Conservation (phyloP, 345 rosid genomes). For the Populus simonii region DNA sequence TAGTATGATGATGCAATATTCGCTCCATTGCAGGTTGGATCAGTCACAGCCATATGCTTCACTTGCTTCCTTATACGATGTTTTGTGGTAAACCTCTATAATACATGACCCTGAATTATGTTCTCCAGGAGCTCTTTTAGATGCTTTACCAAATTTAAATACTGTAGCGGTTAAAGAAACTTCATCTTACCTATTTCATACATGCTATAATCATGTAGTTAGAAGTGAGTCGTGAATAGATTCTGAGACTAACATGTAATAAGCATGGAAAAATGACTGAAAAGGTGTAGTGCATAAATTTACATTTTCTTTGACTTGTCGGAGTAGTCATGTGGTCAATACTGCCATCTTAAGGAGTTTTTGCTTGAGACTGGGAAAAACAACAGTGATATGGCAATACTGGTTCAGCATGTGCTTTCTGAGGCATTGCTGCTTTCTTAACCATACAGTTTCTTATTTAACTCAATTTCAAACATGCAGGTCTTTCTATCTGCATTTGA, state of each 20-base stretch:
- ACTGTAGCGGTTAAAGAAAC: not conserved
- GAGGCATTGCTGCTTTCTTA: not conserved
- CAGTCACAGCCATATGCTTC: slow-evolving; percentile 94
- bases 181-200: not conserved
- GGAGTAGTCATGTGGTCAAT: not conserved
- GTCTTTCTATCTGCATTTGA: slow-evolving; percentile 80
- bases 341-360: not conserved
- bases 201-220: not conserved
- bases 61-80: slow-evolving; percentile 93
- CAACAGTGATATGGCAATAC: not conserved
- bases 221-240: not conserved
- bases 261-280: not conserved
- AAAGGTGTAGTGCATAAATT: not conserved
- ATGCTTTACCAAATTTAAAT: not conserved
- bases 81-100: slow-evolving; percentile 56
- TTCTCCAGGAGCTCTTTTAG: not conserved
- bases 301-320: not conserved
- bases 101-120: not conserved
- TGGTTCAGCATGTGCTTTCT: not conserved
- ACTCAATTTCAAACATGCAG: slow-evolving; percentile 38
- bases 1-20: slow-evolving; percentile 13
- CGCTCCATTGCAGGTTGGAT: slow-evolving; percentile 73
- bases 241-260: not conserved
- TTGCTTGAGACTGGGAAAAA: not conserved
- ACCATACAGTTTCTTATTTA: not conserved